phyloP scores from a whole-genome alignment of 768 basidiomycete genomes.

The Daedaleopsis nitida region DNA sequence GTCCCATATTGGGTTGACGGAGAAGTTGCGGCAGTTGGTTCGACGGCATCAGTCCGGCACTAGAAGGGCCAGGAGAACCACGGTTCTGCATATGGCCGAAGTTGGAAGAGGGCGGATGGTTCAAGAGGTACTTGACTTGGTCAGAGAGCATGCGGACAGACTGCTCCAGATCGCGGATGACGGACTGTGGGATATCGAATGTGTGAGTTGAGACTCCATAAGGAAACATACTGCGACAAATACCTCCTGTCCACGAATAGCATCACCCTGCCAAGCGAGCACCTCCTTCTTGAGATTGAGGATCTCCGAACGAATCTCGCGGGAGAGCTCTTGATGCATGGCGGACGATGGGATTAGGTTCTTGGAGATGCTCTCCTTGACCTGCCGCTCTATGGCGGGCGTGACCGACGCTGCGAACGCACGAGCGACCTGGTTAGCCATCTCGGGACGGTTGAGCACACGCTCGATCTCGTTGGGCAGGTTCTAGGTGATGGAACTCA shows the following conservation, averaged over 20 bases:
- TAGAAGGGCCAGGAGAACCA: constrained; percentile 26
- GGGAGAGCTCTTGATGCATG: constrained; percentile 79
- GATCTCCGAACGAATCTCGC: constrained; percentile 76
- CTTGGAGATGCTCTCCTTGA: constrained; percentile 77
- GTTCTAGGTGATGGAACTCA: constrained; percentile 43
- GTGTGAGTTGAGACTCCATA: neutral
- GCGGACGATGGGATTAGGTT: constrained; percentile 72
- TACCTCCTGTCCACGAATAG: constrained; percentile 79
- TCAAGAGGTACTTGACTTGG: constrained; percentile 77
- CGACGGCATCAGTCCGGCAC: constrained; percentile 22
- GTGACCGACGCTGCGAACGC: constrained; percentile 71
- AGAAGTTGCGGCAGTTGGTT: constrained; percentile 27
- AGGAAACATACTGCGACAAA: constrained; percentile 21
- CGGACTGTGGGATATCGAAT: constrained; percentile 44
- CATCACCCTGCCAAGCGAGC: constrained; percentile 78
- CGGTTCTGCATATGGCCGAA: constrained; percentile 21
- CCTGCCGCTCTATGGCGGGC: constrained; percentile 77
- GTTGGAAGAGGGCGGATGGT: constrained; percentile 41
- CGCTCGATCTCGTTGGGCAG: constrained; percentile 82
- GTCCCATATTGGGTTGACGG: constrained; percentile 38
- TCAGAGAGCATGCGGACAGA: constrained; percentile 74
- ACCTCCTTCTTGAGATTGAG: constrained; percentile 78
- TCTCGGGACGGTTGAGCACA: constrained; percentile 71
- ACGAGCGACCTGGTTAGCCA: constrained; percentile 75
- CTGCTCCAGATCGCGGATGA: constrained; percentile 82